A percentile compares a stretch with the other conserved stretches of the same genome.
These are phyloP conservation scores for Apophysomyces variabilis DNA, from an alignment of 371 early-diverging fungal genomes.

Conservation along the genomic window DNA sequence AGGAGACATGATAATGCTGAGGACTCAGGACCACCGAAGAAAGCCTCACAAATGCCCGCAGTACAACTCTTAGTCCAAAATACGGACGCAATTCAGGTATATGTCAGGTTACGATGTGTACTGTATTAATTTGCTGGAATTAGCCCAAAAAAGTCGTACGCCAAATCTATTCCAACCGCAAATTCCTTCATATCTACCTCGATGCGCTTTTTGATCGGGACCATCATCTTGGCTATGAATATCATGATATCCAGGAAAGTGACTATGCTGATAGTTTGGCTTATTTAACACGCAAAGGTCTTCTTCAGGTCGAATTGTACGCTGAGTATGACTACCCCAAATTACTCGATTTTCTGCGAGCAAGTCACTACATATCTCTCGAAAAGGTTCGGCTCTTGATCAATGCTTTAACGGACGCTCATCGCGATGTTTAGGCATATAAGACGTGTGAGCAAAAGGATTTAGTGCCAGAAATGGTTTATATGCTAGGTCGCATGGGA, in stretches of 20 bases:
- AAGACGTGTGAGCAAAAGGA: conserved; percentile 82
- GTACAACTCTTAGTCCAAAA: conserved; percentile 83
- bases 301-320: conserved; percentile 78
- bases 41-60: conserved; percentile 54
- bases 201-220: conserved; percentile 85
- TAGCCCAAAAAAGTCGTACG: conserved; percentile 70
- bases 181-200: conserved; percentile 83
- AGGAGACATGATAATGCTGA: conserved; percentile 16
- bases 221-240: conserved; percentile 75
- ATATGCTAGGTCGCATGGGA: conserved; percentile 95
- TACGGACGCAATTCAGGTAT: conserved; percentile 84
- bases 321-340: conserved; percentile 85
- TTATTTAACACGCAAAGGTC: not conserved
- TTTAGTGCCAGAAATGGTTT: conserved; percentile 95
- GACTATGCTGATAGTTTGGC: not conserved
- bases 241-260: conserved; percentile 76
- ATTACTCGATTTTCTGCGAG: conserved; percentile 82
- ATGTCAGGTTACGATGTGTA: conserved; percentile 13
- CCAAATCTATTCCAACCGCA: conserved; percentile 59
- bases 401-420: not conserved
- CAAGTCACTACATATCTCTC: conserved; percentile 78
- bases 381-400: conserved; percentile 52
- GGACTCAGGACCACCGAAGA: conserved; percentile 24
- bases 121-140: not conserved
- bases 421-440: conserved; percentile 64